These are phyloP conservation scores for Nymphaea thermarum DNA, from an alignment of 164 flowering plant species.

Conservation along the genomic window DNA sequence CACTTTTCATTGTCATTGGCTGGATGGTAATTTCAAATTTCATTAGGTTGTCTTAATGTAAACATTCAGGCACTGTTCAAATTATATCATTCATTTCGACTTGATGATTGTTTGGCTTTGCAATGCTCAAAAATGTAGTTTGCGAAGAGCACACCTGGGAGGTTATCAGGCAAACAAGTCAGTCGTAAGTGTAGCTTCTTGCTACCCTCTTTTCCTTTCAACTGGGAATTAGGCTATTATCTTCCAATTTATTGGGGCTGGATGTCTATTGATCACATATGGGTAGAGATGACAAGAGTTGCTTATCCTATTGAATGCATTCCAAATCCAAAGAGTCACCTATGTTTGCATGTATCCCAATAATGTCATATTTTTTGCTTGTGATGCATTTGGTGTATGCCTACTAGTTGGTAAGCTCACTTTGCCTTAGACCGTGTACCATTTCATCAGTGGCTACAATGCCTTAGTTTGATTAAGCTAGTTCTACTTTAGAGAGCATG, in stretches of 20 bases:
- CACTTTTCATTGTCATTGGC: too few relatives aligned
- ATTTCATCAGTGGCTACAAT: conserved; percentile 99
- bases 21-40: too few relatives aligned
- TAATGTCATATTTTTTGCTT: conserved; percentile 90
- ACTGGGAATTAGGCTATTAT: not conserved
- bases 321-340: conserved; percentile 90
- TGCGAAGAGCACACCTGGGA: conserved; percentile 93
- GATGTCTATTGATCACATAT: not conserved
- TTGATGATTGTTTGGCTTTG: not conserved
- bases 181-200: conserved; percentile 60
- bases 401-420: conserved; percentile 97
- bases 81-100: too few relatives aligned
- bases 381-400: conserved; percentile 98
- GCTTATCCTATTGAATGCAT: conserved; percentile 95
- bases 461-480: conserved; percentile 75
- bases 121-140: conserved; percentile 94
- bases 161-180: conserved; percentile 81
- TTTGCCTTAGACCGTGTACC: conserved; percentile 97
- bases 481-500: too few relatives aligned
- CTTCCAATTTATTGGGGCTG: not conserved
- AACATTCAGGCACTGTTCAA: too few relatives aligned
- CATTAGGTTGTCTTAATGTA: too few relatives aligned
- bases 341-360: conserved; percentile 95
- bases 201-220: not conserved
- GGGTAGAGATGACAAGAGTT: conserved; percentile 89